Base-by-base conservation (phyloP, 2,329 filamentous ascomycete species). In the Dactylonectria estremocensis region DNA sequence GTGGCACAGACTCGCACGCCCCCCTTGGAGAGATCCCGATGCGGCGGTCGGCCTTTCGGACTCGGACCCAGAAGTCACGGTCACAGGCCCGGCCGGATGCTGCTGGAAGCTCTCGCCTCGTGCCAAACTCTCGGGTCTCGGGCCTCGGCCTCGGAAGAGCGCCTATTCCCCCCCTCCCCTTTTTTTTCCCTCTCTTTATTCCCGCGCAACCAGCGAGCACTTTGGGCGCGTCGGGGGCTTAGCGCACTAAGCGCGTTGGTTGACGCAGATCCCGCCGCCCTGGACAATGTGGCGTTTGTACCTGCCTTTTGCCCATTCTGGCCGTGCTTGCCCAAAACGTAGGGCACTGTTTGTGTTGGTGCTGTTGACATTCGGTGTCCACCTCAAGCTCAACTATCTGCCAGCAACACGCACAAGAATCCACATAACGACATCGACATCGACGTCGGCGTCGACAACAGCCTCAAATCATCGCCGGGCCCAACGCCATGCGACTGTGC, bases 191-290 rank as follows among this genome's bases (percentile, higher is more conserved):
- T 43, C 10, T n/a, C 14, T n/a, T n/a, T n/a, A n/a, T n/a, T n/a
- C n/a, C n/a, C n/a, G n/a, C n/a, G n/a, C n/a, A n/a, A n/a, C n/a
- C n/a, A n/a, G n/a, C 28, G 43, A 28, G n/a, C 28, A 18, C 20
- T 22, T 48, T 31, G 59, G 43, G 60, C 65, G 61, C 31, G 31
- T 67, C 48, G 46, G 45, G 45, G 13, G 18, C 60, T 69, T 67
- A 49, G 57, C 66, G 66, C 70, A 67, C 31, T 69, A 70, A 69
- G 70, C 70, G 70, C 70, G 66, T 20, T 48, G 43, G 61, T 69
- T 64, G 50, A 57, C 58, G 56, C 55, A 49, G 50, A 33, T 52
- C 35, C 53, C 46, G 50, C 43, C 57, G 40, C 52, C 54, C 48
- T 22, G 43, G 33, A 28, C 55, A 48, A 46, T 49, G 57, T 35